Evolutionary conservation across 345 rosid genomes (phyloP).

Genomic region (Rhizophora apiculata): DNA sequence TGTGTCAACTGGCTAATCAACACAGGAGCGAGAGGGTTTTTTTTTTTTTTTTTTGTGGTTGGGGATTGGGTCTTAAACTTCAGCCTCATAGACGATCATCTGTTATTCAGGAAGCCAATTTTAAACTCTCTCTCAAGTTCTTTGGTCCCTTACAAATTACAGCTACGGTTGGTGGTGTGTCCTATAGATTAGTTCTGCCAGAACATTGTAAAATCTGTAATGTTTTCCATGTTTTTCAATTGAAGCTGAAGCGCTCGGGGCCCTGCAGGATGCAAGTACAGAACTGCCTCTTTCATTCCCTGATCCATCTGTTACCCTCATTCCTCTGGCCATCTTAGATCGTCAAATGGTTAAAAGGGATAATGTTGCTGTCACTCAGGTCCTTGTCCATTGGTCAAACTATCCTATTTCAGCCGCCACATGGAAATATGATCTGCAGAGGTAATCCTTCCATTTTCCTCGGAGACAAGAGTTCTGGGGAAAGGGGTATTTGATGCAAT

Average conservation of each 20-base stretch:
- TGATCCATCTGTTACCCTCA: neutral
- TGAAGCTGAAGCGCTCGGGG: neutral
- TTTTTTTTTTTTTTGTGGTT: too few relatives aligned
- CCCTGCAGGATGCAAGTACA: neutral
- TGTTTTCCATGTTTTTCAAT: neutral
- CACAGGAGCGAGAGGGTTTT: neutral
- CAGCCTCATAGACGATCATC: neutral
- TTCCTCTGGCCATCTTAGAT: neutral
- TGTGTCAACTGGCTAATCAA: neutral
- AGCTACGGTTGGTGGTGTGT: neutral
- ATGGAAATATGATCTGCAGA: too few relatives aligned
- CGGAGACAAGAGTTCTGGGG: too few relatives aligned
- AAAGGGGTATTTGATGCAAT: too few relatives aligned
- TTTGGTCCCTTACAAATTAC: neutral
- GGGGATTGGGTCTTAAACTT: neutral
- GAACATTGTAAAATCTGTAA: neutral
- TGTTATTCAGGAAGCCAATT: too few relatives aligned
- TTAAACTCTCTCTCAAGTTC: neutral
- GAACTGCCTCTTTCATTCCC: neutral
- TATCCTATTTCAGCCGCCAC: too few relatives aligned
- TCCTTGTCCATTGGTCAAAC: neutral
- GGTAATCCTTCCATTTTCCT: too few relatives aligned
- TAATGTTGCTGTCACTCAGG: neutral
- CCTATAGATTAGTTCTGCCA: neutral
- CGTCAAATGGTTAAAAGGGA: neutral